phyloP scores from a whole-genome alignment of 2,329 filamentous ascomycete genomes.

The Aspergillus clavatus region DNA sequence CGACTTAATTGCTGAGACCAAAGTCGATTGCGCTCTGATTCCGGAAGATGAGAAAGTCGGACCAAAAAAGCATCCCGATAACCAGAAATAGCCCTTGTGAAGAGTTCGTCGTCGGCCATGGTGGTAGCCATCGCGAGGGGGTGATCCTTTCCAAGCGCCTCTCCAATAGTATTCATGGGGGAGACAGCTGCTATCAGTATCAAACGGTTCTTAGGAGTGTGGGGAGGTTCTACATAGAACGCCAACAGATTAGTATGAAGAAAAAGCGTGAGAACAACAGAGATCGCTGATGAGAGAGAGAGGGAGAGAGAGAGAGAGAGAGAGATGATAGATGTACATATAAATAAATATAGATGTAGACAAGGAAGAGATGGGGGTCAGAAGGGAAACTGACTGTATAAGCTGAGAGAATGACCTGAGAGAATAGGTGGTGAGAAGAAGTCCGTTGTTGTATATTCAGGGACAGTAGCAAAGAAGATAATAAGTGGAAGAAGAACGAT shows the following conservation, averaged over 20 bases:
- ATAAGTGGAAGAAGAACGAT: no score
- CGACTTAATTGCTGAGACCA: conserved; percentile 38
- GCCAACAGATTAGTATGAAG: no score
- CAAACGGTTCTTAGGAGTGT: conserved; percentile 9
- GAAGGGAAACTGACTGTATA: conserved; percentile 4
- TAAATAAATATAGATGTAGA: no score
- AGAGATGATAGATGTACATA: no score
- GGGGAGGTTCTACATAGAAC: conserved; percentile 8
- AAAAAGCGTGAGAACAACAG: no score
- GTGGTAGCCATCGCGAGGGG: conserved; percentile 30
- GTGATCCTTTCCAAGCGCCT: conserved; percentile 15
- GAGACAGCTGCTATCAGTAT: conserved; percentile 31
- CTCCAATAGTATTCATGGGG: conserved; percentile 5
- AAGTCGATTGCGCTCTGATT: conserved; percentile 38
- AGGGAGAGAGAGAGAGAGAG: no score
- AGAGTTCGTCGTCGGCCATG: conserved; percentile 37
- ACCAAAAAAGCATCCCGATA: conserved; percentile 41
- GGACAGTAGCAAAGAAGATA: not conserved
- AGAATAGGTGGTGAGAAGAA: not conserved
- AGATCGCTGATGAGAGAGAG: no score
- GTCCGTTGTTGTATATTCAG: not conserved
- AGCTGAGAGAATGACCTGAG: not conserved
- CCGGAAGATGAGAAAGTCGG: conserved; percentile 38
- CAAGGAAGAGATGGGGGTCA: no score
- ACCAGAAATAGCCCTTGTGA: conserved; percentile 38